Evolutionary conservation across 192 early-diverging fungal species (phyloP).

Genomic region (Backusella morwellensis): DNA sequence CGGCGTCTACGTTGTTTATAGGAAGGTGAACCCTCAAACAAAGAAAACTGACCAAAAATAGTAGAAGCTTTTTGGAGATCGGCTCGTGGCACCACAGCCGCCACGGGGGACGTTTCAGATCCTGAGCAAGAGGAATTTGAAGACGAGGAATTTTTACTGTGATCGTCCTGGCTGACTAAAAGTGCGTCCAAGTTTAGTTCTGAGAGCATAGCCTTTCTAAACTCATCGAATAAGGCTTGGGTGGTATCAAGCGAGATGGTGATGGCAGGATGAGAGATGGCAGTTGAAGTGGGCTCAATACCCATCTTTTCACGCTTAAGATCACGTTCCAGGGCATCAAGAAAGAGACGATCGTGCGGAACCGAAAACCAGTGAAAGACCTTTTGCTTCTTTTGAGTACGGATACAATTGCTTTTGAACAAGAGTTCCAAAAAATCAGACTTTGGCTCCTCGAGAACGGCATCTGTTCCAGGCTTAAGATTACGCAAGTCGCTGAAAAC

Average conservation of each 20-base stretch:
- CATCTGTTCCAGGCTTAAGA: constrained; percentile 90
- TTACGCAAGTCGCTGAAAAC: constrained; percentile 95
- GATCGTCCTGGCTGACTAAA: constrained; percentile 47
- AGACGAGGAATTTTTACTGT: not conserved
- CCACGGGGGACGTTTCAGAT: not conserved
- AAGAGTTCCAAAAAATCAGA: constrained; percentile 92
- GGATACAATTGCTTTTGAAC: constrained; percentile 92
- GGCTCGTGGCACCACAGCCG: not conserved
- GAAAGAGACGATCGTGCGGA: constrained; percentile 92
- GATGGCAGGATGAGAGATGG: constrained; percentile 62
- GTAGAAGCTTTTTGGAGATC: not conserved
- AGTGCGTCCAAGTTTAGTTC: constrained; percentile 79
- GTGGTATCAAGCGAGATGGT: constrained; percentile 60
- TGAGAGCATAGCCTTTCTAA: constrained; percentile 54
- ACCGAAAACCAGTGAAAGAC: constrained; percentile 98
- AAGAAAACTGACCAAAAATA: constrained; percentile 54
- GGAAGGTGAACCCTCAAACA: constrained; percentile 70
- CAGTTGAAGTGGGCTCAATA: constrained; percentile 76
- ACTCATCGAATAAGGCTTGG: constrained; percentile 53
- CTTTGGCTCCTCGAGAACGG: constrained; percentile 88
- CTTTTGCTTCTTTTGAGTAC: constrained; percentile 99
- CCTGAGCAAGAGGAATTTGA: not conserved
- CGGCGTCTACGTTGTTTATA: constrained; percentile 71
- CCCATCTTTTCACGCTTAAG: constrained; percentile 90
- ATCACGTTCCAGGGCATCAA: constrained; percentile 95